Conservation (phyloP, 352 stramenopile genomes). For the Globisporangium barbulae region DNA sequence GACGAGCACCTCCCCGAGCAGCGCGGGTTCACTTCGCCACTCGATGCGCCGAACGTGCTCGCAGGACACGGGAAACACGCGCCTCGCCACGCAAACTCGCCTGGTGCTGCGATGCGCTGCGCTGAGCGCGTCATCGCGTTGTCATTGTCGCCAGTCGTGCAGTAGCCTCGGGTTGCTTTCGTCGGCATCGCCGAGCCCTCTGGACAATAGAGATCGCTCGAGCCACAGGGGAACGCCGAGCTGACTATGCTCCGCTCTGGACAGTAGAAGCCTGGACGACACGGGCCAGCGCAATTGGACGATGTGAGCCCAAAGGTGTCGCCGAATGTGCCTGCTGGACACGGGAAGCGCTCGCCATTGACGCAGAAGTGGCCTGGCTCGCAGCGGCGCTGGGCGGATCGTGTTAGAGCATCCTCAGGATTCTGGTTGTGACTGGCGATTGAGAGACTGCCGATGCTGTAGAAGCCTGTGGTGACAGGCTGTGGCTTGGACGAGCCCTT, state of each 20-base stretch:
- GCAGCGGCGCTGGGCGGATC: constrained; percentile 46
- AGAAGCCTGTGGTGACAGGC: constrained; percentile 45
- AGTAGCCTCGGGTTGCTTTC: constrained; percentile 29
- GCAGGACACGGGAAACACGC: constrained; percentile 61
- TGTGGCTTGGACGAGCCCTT: constrained; percentile 41
- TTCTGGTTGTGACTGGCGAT: constrained; percentile 13
- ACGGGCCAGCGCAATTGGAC: constrained; percentile 35
- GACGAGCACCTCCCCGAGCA: constrained; percentile 58
- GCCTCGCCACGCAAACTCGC: constrained; percentile 60
- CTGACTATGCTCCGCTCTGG: constrained; percentile 23
- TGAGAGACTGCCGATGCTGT: constrained; percentile 28
- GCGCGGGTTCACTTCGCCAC: constrained; percentile 33
- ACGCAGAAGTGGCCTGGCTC: constrained; percentile 67
- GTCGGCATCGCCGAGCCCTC: constrained; percentile 16
- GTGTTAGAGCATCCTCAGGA: constrained; percentile 37
- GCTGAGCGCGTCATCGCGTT: constrained; percentile 19
- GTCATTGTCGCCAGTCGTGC: constrained; percentile 15
- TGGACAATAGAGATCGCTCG: constrained; percentile 33
- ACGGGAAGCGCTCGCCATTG: constrained; percentile 57
- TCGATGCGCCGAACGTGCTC: constrained; percentile 44
- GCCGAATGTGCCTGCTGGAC: constrained; percentile 61
- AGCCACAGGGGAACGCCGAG: constrained; percentile 19
- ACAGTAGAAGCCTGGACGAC: constrained; percentile 40
- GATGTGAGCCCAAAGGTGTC: constrained; percentile 24
- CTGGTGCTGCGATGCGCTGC: constrained; percentile 31